Base-by-base conservation (phyloP, 1,284 basidiomycete species). In the Malassezia japonica region DNA sequence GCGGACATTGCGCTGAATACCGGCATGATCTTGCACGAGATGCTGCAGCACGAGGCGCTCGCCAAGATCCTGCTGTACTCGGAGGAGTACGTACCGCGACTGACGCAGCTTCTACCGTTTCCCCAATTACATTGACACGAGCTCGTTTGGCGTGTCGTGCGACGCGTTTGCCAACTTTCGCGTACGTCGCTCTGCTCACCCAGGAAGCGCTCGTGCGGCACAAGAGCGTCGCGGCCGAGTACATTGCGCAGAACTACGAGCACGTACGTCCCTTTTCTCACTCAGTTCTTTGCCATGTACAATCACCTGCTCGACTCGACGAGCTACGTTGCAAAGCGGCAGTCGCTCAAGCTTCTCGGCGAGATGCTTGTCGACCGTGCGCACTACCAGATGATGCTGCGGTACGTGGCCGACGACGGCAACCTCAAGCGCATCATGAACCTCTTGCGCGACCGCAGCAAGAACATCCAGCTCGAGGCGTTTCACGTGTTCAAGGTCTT, bases 351-450 rank as follows among this genome's bases (percentile, higher is more conserved):
- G 76, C 81, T 98, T 1, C 82, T 99, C 1, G 92, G 94, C 62
- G 94, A 98, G 76, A 95, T 98, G 74, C 78, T 98, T 1, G 83
- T 99, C 40, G 94, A 98, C 75, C 82, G 92, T 24, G 89, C 90
- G 36, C 98, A 98, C 76, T 98, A 96, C 78, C 86, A 81, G 64
- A 86, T 96, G 70, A 99, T 99, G 92, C 96, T 92, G 0, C 81
- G 83, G n/a, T 99, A 96, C 74, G 96, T 98, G 63, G 82, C 86
- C 5, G 60, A 60, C 42, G 79, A 80, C 55, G 84, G 84, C 32
- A 99, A 98, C 72, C 79, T 99, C 56, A 96, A 96, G 82, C 87
- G 92, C 82, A 95, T 98, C 88, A 99, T 99, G 92, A 98, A 98
- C 74, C 80, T 98, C 46, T 78, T 99, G 43, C 80, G 90, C 56